These are phyloP conservation scores for Potentilla sterilis DNA, from an alignment of 306 rosid species.

Conservation along the genomic window DNA sequence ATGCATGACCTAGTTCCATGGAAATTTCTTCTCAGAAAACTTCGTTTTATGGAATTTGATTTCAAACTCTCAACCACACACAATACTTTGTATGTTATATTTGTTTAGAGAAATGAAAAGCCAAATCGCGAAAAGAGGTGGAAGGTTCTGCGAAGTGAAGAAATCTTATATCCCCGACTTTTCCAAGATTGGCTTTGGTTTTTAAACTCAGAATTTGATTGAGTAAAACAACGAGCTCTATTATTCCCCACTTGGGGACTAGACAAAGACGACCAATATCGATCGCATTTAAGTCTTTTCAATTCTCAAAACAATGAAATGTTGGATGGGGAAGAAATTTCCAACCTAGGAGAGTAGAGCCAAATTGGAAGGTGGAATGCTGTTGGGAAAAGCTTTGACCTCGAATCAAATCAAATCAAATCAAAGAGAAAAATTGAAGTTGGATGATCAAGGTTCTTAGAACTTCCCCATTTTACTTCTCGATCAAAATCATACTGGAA, in stretches of 20 bases:
- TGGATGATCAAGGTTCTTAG: conserved; percentile 12
- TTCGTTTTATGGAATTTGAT: neutral
- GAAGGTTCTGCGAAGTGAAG: conserved; percentile 10
- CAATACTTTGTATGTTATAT: neutral
- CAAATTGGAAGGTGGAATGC: conserved; percentile 23
- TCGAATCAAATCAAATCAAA: neutral
- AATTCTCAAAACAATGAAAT: neutral
- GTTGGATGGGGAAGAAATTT: neutral
- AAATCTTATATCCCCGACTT: neutral
- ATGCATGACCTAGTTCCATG: conserved; percentile 4
- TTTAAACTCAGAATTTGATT: neutral
- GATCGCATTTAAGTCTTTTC: neutral
- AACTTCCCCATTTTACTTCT: neutral
- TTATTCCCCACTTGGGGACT: conserved; percentile 1
- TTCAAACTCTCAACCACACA: neutral
- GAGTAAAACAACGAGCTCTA: neutral
- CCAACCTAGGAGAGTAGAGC: neutral
- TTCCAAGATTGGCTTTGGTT: neutral
- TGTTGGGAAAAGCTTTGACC: conserved; percentile 27
- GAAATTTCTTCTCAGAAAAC: neutral
- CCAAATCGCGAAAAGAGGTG: neutral
- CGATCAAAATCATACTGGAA: conserved; percentile 9
- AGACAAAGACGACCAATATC: conserved; percentile 11
- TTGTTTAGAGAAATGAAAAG: neutral
- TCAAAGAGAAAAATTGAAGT: neutral